Evolutionary conservation across 768 basidiomycete species (phyloP), one percentile per base, ranked within the genome.

Genomic region (Amanita jacksonii): DNA sequence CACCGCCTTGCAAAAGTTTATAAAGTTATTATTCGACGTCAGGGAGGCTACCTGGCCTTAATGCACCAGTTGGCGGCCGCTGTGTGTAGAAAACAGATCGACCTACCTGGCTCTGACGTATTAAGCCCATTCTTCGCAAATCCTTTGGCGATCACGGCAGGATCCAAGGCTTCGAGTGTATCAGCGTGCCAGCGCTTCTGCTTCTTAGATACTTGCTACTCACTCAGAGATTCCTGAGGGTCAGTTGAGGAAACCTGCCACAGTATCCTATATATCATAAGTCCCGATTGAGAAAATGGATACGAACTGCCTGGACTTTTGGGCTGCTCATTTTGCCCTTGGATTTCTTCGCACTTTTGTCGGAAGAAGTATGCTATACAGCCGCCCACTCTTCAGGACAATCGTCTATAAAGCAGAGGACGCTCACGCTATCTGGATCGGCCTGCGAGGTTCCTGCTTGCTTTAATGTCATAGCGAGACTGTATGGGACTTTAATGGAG

Each of bases 11-110:
- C 74, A 79, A 55, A 69, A 70, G 63, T 76, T 74, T 63, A 75
- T 72, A 54, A 76, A 81, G 63, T 81, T 81, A 63, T 81, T 78
- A 15, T 58, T 64, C 10, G 73, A 73, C 1, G 73, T 74, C 41
- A 71, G 57, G 4, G 73, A 77, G 3, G 72, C 60, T 43, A 71
- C 70, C 56, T 76, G 74, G 31, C 74, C 74, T 54, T 32, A 13
- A n/a, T 5, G 36, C 24, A 18, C 7, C 5, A 34, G n/a, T 34
- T n/a, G 16, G n/a, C 16, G 10, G 10, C 16, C 5, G 16, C 6
- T 6, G 13, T 5, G 6, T 5, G 5, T 34, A 34, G 5, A 34
- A 34, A n/a, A 18, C 7, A n/a, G 5, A 7, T n/a, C 33, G 5
- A 18, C 10, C 33, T 18, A 6, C 16, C 33, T 34, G 47, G 49